Conservation (phyloP, 139 green algal genomes). For the Chlorella vulgaris region DNA sequence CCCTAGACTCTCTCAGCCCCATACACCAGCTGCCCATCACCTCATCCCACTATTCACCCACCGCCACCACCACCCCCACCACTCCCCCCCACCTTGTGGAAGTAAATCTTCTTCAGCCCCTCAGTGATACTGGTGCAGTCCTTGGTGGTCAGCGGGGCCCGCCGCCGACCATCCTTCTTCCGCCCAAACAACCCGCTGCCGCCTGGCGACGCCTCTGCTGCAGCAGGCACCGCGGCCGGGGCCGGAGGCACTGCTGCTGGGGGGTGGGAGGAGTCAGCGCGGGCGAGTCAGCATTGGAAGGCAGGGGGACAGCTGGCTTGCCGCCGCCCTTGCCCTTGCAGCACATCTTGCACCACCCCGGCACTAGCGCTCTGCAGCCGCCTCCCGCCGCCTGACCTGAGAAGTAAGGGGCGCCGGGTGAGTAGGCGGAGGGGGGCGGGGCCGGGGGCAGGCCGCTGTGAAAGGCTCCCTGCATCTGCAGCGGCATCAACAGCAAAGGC, state of each 20-base stretch:
- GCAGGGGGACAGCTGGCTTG: too few relatives aligned
- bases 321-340: too few relatives aligned
- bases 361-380: neutral
- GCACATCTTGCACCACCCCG: neutral
- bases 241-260: too few relatives aligned
- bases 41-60: too few relatives aligned
- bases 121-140: conserved; percentile 88
- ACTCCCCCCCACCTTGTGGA: conserved; percentile 78
- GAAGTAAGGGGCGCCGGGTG: neutral
- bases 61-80: too few relatives aligned
- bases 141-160: conserved; percentile 59
- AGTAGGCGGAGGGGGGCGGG: neutral
- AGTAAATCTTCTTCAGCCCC: conserved; percentile 93
- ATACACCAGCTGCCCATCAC: neutral
- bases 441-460: too few relatives aligned
- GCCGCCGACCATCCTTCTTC: conserved; percentile 33
- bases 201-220: neutral
- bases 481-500: neutral
- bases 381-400: neutral
- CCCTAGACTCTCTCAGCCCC: too few relatives aligned
- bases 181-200: conserved; percentile 13
- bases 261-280: too few relatives aligned
- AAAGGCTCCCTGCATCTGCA: conserved; percentile 26
- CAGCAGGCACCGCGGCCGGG: too few relatives aligned
- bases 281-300: too few relatives aligned